A percentile compares a stretch with the other conserved stretches of the same genome.
These are phyloP conservation scores for Spergularia bocconei DNA, from an alignment of 148 eudicot species.

Conservation along the genomic window DNA sequence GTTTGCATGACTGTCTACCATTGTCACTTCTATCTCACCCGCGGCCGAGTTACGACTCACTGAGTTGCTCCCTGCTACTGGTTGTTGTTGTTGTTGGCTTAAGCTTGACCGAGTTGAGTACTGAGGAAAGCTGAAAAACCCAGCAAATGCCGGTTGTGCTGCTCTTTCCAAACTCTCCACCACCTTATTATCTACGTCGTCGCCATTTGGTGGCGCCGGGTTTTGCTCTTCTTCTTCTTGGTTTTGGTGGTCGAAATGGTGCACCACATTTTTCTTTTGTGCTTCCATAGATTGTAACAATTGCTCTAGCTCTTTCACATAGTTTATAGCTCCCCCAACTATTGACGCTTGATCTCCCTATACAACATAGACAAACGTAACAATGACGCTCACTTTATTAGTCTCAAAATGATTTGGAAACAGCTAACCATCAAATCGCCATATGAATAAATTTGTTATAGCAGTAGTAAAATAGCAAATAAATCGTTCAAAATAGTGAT, in stretches of 20 bases:
- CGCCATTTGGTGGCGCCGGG: neutral
- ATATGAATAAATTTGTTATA: too few species aligned
- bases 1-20: conserved; percentile 74
- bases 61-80: conserved; percentile 2
- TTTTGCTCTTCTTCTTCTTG: neutral
- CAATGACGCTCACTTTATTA: neutral
- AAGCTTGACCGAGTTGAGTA: conserved; percentile 34
- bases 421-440: too few species aligned
- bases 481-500: too few species aligned
- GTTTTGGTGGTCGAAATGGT: neutral
- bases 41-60: conserved; percentile 22
- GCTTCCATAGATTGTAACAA: conserved; percentile 51
- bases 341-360: conserved; percentile 97
- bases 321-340: conserved; percentile 87
- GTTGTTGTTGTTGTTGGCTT: neutral
- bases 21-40: conserved; percentile 64
- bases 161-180: neutral
- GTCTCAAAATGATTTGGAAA: too few species aligned
- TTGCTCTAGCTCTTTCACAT: conserved; percentile 84
- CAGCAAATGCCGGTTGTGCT: conserved; percentile 26
- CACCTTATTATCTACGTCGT: neutral
- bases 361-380: neutral
- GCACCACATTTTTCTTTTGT: conserved; percentile 29
- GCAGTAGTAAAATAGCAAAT: too few species aligned
- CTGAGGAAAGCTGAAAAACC: conserved; percentile 65